Conservation (phyloP, 208 protist genomes). For the Vickermania spadyakhi region DNA sequence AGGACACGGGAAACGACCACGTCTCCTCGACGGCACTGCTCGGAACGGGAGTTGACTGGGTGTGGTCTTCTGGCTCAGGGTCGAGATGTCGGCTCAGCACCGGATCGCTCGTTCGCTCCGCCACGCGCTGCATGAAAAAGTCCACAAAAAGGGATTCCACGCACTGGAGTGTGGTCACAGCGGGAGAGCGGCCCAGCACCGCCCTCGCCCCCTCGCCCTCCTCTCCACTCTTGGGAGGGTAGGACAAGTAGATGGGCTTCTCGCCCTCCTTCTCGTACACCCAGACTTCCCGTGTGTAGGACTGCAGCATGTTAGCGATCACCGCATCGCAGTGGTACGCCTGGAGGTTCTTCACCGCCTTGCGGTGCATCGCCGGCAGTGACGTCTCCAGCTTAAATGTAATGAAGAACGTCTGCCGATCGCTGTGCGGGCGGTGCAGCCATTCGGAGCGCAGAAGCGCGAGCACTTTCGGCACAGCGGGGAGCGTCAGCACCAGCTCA, state of each 20-base stretch:
- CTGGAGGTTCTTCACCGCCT: slow-evolving; percentile 61
- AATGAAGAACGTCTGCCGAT: slow-evolving; percentile 20
- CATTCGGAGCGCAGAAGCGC: slow-evolving; percentile 36
- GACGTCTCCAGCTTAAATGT: slow-evolving; percentile 83
- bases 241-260: background rate
- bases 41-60: background rate
- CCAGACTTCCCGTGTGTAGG: slow-evolving; percentile 65
- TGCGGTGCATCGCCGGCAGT: slow-evolving; percentile 45
- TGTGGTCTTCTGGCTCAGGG: background rate
- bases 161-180: no score
- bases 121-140: slow-evolving; percentile 23
- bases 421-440: slow-evolving; percentile 20
- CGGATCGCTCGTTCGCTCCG: background rate
- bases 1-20: background rate
- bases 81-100: background rate
- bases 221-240: background rate
- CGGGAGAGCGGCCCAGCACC: slow-evolving; percentile 7
- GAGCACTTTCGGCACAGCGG: slow-evolving; percentile 67
- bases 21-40: background rate
- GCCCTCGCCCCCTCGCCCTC: slow-evolving; percentile 18
- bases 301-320: slow-evolving; percentile 78
- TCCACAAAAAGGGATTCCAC: slow-evolving; percentile 22
- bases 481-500: slow-evolving; percentile 48
- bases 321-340: slow-evolving; percentile 61
- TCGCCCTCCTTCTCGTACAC: slow-evolving; percentile 31